Evolutionary conservation across 1,284 basidiomycete genomes (phyloP).

Genomic region (Papiliotrema terrestris): DNA sequence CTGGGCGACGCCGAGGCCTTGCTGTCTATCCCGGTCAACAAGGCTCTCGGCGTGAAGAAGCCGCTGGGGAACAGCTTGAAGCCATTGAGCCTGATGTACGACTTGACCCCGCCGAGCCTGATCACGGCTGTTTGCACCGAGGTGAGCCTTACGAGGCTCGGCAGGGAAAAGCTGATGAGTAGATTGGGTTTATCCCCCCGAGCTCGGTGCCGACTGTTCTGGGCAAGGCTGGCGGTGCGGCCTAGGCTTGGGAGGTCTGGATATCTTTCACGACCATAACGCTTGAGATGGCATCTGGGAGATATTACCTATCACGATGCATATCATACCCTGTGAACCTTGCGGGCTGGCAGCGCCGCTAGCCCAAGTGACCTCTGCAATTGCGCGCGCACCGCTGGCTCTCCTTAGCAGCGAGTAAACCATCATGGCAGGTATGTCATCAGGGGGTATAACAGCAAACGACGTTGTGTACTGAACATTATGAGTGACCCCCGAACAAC

Average conservation of each 20-base stretch:
- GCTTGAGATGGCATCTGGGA: too few relatives aligned
- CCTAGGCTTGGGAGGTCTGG: conserved; percentile 8
- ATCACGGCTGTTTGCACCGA: conserved; percentile 96
- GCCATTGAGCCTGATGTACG: conserved; percentile 80
- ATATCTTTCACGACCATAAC: neutral
- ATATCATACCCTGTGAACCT: too few relatives aligned
- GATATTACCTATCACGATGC: too few relatives aligned
- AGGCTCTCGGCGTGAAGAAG: conserved; percentile 8
- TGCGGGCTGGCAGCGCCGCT: too few relatives aligned
- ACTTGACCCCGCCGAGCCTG: conserved; percentile 80
- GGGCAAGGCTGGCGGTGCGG: conserved; percentile 34
- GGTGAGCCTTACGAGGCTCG: conserved; percentile 50
- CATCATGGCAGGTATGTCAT: neutral
- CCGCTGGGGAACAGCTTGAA: conserved; percentile 51
- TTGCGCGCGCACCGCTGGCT: too few relatives aligned
- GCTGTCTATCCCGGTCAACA: conserved; percentile 21
- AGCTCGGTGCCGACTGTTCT: conserved; percentile 54
- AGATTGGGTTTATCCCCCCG: conserved; percentile 75
- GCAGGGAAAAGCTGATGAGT: neutral
- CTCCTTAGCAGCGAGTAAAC: too few relatives aligned
- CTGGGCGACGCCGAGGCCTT: conserved; percentile 58
- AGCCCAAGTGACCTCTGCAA: too few relatives aligned
- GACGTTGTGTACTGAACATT: too few relatives aligned
- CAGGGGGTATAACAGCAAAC: too few relatives aligned
- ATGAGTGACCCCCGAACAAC: too few relatives aligned